phyloP scores from a whole-genome alignment of 1,284 basidiomycete genomes.

The Sanghuangporus baumii region DNA sequence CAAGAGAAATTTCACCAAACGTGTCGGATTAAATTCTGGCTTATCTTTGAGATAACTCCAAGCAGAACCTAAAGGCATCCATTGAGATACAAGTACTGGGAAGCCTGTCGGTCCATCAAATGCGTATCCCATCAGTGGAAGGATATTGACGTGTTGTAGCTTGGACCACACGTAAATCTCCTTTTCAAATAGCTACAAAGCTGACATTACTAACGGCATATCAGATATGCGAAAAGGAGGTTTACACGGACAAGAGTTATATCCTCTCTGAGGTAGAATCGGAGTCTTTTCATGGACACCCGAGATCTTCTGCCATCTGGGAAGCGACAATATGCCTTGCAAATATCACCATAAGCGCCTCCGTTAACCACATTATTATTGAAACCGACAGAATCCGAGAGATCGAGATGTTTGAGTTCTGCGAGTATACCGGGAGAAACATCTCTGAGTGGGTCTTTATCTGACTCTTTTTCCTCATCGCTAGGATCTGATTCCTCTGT shows the following conservation, averaged over 20 bases:
- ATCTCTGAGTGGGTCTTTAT: background rate
- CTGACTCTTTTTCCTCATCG: background rate
- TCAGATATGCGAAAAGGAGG: background rate
- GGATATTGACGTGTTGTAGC: constrained; percentile 1
- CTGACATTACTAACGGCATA: background rate
- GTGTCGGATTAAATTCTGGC: background rate
- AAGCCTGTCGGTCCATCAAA: background rate
- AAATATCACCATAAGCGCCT: constrained; percentile 1
- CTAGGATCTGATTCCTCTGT: background rate
- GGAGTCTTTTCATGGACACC: constrained; percentile 10
- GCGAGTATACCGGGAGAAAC: background rate
- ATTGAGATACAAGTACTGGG: constrained; percentile 3
- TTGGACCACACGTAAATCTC: constrained; percentile 3
- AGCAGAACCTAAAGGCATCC: constrained; percentile 3
- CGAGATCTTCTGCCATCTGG: background rate
- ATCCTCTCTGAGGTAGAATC: constrained; percentile 1
- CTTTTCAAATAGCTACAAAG: background rate
- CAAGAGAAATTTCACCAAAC: background rate
- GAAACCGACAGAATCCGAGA: background rate
- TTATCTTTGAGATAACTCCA: constrained; percentile 4
- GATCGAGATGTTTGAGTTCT: constrained; percentile 3
- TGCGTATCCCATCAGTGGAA: constrained; percentile 6
- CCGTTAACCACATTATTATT: background rate
- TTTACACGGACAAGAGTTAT: background rate
- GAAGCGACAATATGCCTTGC: background rate